Evolutionary conservation across 345 rosid genomes (phyloP), one percentile per base, ranked within the genome.

Genomic region (Punica granatum): DNA sequence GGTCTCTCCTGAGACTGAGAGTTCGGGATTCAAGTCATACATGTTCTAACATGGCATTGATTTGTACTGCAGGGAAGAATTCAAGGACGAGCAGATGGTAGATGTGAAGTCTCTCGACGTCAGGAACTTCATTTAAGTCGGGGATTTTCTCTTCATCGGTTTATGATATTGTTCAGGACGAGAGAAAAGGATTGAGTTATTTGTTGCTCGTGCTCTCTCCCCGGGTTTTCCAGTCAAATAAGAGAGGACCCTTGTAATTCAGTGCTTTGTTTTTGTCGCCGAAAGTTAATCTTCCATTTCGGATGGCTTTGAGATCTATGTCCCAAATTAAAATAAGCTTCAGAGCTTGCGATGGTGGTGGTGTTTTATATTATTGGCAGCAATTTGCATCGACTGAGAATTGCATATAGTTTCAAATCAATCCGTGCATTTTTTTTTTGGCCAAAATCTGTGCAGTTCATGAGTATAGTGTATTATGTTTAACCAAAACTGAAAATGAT

Each of bases 101-200:
- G 90, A 86, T 51, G 95, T 89, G 78, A 94, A 84, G 83, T 85
- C 98, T 11, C 70, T 94, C 86, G 99, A 94, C 82, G 71, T 94
- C 78, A 80, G 99, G 75, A 89, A 91, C 87, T 91, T 91, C 79
- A 78, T 94, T 39, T 92, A 70, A 85, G 65, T 23, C 41, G 30
- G 15, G 31, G 34, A 11, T 4, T 26, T 60, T 68, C 33, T 65
- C 25, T 19, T 39, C 43, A 32, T 66, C 58, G 61, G 49, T 65
- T 43, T 64, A 48, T 39, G 32, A 51, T 18, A 35, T 39, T 21
- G 67, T 35, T 42, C 56, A 43, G 60, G 28, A 30, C 32, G 43
- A 18, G 46, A 43, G 44, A 58, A 64, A 43, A 65, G 56, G 44
- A 63, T 33, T 39, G 18, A 28, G 73, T 70, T 48, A 33, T 25